These are phyloP conservation scores for Hydrangea macrophylla DNA, from an alignment of 148 eudicot species.

Conservation along the genomic window DNA sequence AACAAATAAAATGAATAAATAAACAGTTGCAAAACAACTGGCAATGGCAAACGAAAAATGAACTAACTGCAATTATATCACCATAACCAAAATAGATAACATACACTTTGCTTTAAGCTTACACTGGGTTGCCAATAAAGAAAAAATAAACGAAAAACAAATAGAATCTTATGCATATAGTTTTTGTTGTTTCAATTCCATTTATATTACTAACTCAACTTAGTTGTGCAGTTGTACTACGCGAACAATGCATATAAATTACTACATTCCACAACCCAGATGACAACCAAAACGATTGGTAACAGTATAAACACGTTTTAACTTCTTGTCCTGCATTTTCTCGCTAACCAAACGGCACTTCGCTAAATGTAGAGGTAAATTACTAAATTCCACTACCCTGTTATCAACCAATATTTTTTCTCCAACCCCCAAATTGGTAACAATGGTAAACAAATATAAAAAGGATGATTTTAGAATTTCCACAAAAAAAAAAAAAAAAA, in stretches of 20 bases:
- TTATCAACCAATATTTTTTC: too few species aligned
- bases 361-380: background rate
- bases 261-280: too few species aligned
- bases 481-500: background rate
- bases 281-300: too few species aligned
- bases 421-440: background rate
- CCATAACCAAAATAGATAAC: background rate
- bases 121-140: background rate
- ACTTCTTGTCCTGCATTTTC: too few species aligned
- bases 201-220: background rate
- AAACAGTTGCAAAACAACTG: background rate
- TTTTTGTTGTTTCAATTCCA: background rate
- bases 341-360: too few species aligned
- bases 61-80: background rate
- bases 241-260: too few species aligned
- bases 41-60: background rate
- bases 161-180: too few species aligned
- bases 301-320: too few species aligned
- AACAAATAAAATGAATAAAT: background rate
- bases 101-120: background rate
- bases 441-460: background rate
- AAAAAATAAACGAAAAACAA: background rate
- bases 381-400: background rate
- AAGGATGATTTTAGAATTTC: background rate
- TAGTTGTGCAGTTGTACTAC: too few species aligned